Conservation (phyloP, 345 rosid species). For the Cardiospermum halicacabum region DNA sequence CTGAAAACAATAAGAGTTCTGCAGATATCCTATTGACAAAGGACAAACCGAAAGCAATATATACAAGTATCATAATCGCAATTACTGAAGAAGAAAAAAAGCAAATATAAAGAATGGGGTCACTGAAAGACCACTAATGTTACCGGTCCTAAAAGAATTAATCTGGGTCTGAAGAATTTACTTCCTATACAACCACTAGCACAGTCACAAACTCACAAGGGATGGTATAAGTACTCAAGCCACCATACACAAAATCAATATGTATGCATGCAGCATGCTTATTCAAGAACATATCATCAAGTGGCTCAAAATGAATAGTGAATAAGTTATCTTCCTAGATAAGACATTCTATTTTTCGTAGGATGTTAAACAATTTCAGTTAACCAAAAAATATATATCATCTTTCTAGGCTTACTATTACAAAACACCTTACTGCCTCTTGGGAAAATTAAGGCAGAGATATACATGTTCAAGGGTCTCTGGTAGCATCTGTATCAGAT, state of each 20-base stretch:
- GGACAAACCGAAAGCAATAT: not conserved
- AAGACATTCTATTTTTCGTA: not conserved
- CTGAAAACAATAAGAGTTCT: not conserved
- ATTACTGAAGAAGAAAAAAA: not conserved
- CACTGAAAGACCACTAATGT: not conserved
- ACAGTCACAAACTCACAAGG: not conserved
- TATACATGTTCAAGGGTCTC: constrained; percentile 38
- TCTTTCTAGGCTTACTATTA: constrained; percentile 15
- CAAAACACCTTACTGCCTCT: constrained; percentile 12
- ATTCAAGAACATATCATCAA: constrained; percentile 2
- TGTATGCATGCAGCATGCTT: not conserved
- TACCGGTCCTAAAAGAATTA: not conserved
- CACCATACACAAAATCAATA: constrained; percentile 2
- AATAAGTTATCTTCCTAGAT: not conserved
- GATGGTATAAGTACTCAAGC: not conserved
- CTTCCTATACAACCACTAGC: not conserved
- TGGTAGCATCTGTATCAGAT: constrained; percentile 40
- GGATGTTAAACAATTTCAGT: not conserved
- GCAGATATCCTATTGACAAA: too few species aligned
- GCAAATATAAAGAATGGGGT: too few species aligned
- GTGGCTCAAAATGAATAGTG: not conserved
- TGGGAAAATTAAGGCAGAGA: not conserved
- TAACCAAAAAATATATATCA: not conserved
- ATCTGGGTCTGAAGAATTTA: not conserved
- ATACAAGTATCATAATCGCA: not conserved